These are phyloP conservation scores for Taphrina populina DNA, from an alignment of 1,139 yeast species.

Conservation along the genomic window DNA sequence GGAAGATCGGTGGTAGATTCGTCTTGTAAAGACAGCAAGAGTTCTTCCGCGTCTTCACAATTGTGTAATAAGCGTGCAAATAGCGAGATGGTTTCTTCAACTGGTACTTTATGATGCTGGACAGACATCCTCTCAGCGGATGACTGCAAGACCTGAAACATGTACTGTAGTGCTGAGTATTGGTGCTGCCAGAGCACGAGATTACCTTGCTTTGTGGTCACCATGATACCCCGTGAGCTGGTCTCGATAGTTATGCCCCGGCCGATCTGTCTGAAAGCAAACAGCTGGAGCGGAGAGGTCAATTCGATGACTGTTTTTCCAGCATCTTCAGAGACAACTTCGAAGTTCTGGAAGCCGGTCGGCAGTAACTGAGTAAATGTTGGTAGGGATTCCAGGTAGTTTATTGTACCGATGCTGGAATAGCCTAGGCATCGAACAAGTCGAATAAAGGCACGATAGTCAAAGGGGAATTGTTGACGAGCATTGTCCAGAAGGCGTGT, in stretches of 20 bases:
- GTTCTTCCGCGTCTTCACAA: conserved; percentile 18
- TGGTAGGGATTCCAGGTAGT: conserved; percentile 9
- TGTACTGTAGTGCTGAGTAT: conserved; percentile 12
- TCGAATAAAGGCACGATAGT: conserved; percentile 11
- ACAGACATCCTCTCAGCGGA: conserved; percentile 6
- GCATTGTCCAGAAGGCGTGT: conserved; percentile 11
- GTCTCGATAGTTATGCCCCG: conserved; percentile 1
- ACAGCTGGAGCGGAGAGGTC: conserved; percentile 10
- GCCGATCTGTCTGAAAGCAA: conserved; percentile 5
- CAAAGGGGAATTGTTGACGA: conserved; percentile 31
- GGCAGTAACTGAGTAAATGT: conserved; percentile 35
- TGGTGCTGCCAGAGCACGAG: conserved; percentile 25
- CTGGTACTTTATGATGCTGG: conserved; percentile 7
- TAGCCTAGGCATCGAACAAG: conserved; percentile 8
- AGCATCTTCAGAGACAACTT: conserved; percentile 14
- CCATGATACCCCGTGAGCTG: conserved; percentile 16
- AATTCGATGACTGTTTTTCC: conserved; percentile 17
- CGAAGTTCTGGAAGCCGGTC: conserved; percentile 26
- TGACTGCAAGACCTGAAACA: conserved; percentile 15
- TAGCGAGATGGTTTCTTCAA: conserved; percentile 9
- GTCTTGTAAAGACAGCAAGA: neutral
- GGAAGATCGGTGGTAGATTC: conserved; percentile 7
- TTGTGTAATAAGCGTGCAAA: conserved; percentile 6
- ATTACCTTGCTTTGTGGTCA: neutral
- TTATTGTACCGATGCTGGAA: conserved; percentile 3